Base-by-base conservation (phyloP, 495 filamentous ascomycete species). In the Geopyxis carbonaria region DNA sequence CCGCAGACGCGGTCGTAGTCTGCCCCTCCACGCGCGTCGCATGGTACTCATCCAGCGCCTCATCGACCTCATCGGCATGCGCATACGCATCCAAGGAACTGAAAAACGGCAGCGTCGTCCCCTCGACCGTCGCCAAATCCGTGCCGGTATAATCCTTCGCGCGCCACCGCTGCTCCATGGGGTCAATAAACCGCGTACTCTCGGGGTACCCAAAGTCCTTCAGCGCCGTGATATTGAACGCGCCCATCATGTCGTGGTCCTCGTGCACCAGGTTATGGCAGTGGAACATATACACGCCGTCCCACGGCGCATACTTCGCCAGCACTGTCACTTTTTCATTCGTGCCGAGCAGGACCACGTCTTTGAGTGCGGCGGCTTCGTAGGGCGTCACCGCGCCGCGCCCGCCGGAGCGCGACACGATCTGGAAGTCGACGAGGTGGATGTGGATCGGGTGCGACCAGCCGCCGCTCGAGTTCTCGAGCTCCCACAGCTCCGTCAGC, bases 201-300 rank as follows among this genome's bases (percentile, higher is more conserved):
- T 68, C 61, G 5, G 51, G 50, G 48, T 70, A 70, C 6, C 64
- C 65, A 27, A 63, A 60, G 44, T 64, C 57, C 1, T 48, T 34
- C 5, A 68, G 53, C n/a, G 44, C 54, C 5, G 65, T 63, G 24
- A 70, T 62, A 43, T 73, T 73, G 50, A 73, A 72, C 10, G 68
- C 69, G 1, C 60, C 68, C 69, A 72, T 72, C 70, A 72, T 72
- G 40, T 68, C 69, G 48, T 72, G 59, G 44, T 72, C 70, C 44
- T 72, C 70, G 45, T 72, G 70, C 34, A 72, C 59, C 19, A 70
- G 50, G 41, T 72, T 72, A 48, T 73, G 69, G 57, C 65, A 45
- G 39, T 58, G 59, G 50, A 59, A 61, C 58, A 60, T 69, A 57
- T 69, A 70, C 5, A 70, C 50, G 4, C 67, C 67, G 6, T 41